These are phyloP conservation scores for Termitomyces sp. DNA, from an alignment of 768 basidiomycete genomes.

Conservation along the genomic window DNA sequence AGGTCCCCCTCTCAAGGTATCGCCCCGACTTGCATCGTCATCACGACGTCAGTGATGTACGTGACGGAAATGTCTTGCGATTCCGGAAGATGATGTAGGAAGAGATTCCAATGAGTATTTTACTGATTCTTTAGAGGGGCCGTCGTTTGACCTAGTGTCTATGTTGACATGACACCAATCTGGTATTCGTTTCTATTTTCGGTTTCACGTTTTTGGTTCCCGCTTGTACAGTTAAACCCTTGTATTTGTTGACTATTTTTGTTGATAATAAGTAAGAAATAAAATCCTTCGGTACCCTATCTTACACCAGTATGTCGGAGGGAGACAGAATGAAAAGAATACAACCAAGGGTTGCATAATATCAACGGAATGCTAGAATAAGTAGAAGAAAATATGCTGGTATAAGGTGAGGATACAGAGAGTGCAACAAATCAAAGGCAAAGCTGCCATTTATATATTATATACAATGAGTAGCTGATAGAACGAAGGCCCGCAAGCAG, in stretches of 20 bases:
- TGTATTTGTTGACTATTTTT: neutral
- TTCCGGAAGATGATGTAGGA: slow-evolving; percentile 22
- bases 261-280: neutral
- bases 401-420: slow-evolving; percentile 4
- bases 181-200: neutral
- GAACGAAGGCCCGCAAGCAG: neutral
- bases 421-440: neutral
- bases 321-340: neutral
- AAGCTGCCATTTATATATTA: slow-evolving; percentile 2
- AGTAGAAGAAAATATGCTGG: neutral
- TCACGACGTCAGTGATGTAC: neutral
- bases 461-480: neutral
- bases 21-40: slow-evolving; percentile 15
- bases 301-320: neutral
- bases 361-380: neutral
- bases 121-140: neutral
- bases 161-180: neutral
- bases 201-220: neutral
- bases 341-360: neutral
- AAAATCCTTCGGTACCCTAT: neutral
- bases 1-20: slow-evolving; percentile 45
- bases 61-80: slow-evolving; percentile 32
- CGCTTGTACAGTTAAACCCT: neutral
- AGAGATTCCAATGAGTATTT: neutral
- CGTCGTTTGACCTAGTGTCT: neutral